Percentiles rank a stretch among this genome's conserved stretches.
Evolutionary conservation across 2,329 filamentous ascomycete species (phyloP).

Genomic region (Paradendryphiella salina): DNA sequence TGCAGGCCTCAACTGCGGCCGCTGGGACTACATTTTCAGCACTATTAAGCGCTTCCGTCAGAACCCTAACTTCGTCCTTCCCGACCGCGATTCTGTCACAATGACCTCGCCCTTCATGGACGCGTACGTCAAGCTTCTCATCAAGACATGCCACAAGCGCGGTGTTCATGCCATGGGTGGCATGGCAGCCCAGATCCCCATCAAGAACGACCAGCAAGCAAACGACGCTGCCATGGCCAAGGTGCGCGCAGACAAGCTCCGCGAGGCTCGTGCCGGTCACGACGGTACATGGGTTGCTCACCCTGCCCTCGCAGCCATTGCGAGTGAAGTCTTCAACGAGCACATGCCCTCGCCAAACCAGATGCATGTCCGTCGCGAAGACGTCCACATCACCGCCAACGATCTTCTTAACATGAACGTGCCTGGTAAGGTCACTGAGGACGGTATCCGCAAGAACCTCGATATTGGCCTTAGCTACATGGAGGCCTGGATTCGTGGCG

Average conservation of each 20-base stretch:
- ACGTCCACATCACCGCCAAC: constrained; percentile 81
- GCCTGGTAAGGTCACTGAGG: constrained; percentile 87
- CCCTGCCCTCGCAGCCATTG: constrained; percentile 85
- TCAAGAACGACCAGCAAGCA: constrained; percentile 88
- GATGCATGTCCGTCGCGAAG: constrained; percentile 85
- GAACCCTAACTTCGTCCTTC: constrained; percentile 88
- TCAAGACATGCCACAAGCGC: constrained; percentile 96
- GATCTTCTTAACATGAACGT: constrained; percentile 99
- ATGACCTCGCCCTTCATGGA: constrained; percentile 99
- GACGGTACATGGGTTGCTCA: constrained; percentile 98
- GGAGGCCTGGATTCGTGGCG: constrained; percentile 95
- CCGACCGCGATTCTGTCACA: constrained; percentile 86
- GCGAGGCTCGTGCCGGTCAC: constrained; percentile 92
- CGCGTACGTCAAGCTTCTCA: constrained; percentile 92
- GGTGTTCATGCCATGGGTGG: constrained; percentile 99
- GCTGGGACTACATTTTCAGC: constrained; percentile 99
- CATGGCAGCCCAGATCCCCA: constrained; percentile 98
- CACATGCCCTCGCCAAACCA: constrained; percentile 99
- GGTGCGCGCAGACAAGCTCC: constrained; percentile 92
- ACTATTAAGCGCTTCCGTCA: constrained; percentile 99
- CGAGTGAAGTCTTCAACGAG: constrained; percentile 92
- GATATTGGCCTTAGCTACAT: constrained; percentile 97
- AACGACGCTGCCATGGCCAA: constrained; percentile 94
- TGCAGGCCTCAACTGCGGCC: constrained; percentile 94
- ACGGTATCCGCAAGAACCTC: constrained; percentile 94